Evolutionary conservation across 2,329 filamentous ascomycete genomes (phyloP).

Genomic region (Aspergillus terreus): DNA sequence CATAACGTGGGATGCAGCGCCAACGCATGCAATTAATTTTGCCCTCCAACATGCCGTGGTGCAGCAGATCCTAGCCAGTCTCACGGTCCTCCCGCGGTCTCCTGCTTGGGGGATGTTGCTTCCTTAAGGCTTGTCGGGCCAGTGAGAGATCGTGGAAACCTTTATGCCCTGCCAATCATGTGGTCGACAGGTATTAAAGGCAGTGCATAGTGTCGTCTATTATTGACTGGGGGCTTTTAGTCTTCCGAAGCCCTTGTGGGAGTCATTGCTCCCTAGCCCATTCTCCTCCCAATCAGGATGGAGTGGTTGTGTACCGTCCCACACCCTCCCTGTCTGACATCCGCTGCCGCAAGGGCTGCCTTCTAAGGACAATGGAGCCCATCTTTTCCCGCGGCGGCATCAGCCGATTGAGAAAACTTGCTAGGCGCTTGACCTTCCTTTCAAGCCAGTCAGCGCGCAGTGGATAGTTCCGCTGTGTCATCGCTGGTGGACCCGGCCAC

Average conservation of each 20-base stretch:
- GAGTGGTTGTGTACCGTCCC: background rate
- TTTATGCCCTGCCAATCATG: background rate
- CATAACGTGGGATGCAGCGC: constrained; percentile 13
- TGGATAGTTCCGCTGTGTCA: background rate
- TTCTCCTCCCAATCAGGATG: background rate
- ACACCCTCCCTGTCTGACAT: background rate
- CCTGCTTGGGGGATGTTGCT: constrained; percentile 3
- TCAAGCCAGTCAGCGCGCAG: background rate
- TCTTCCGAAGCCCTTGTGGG: background rate
- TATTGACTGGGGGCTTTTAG: background rate
- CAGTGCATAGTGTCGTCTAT: background rate
- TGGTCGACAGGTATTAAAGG: background rate
- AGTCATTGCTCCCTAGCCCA: background rate
- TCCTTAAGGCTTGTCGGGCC: background rate
- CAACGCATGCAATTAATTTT: constrained; percentile 1
- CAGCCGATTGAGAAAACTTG: too few species aligned
- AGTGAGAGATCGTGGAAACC: background rate
- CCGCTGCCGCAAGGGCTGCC: too few species aligned
- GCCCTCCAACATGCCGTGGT: constrained; percentile 1
- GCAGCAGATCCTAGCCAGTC: constrained; percentile 7
- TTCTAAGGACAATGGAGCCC: too few species aligned
- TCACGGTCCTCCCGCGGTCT: constrained; percentile 5
- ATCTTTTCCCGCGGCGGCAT: too few species aligned
- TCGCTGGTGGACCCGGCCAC: background rate
- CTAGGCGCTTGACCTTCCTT: too few species aligned